Percentiles rank a stretch among this genome's conserved stretches.
Conservation (phyloP, 129 eudicot genomes). For the Centrapalus pauciflorus region DNA sequence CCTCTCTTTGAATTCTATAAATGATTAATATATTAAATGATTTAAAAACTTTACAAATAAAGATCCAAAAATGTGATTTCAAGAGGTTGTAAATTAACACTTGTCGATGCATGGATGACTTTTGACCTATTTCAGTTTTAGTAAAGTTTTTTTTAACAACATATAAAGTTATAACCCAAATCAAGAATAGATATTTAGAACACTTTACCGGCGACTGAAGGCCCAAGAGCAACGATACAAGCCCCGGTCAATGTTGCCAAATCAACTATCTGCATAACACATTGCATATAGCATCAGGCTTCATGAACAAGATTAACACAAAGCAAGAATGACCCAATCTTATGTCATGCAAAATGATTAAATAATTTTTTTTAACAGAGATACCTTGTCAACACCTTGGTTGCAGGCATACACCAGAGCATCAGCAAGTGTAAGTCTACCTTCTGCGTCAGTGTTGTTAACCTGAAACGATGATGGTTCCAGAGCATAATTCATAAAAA, state of each 20-base stretch:
- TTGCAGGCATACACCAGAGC: slow-evolving; percentile 96
- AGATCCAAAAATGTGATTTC: no score
- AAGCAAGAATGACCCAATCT: background rate
- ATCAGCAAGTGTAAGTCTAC: slow-evolving; percentile 98
- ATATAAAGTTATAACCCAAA: no score
- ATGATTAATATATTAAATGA: no score
- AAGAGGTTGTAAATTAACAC: no score
- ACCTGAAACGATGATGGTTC: slow-evolving; percentile 46
- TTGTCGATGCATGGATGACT: no score
- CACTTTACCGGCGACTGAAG: slow-evolving; percentile 82
- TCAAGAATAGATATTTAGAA: slow-evolving; percentile 2
- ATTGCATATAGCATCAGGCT: background rate
- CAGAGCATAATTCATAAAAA: background rate
- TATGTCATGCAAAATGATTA: background rate
- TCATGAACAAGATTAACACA: background rate
- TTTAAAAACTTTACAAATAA: no score
- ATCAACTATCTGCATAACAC: slow-evolving; percentile 74
- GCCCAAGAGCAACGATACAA: slow-evolving; percentile 94
- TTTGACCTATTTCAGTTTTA: no score
- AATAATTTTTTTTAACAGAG: background rate
- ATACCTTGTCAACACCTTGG: slow-evolving; percentile 98
- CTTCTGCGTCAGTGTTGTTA: slow-evolving; percentile 99
- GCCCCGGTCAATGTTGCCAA: slow-evolving; percentile 97
- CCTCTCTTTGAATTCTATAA: no score
- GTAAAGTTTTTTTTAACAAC: no score